Conservation (phyloP, 345 rosid genomes). For the Euphorbia tirucalli region DNA sequence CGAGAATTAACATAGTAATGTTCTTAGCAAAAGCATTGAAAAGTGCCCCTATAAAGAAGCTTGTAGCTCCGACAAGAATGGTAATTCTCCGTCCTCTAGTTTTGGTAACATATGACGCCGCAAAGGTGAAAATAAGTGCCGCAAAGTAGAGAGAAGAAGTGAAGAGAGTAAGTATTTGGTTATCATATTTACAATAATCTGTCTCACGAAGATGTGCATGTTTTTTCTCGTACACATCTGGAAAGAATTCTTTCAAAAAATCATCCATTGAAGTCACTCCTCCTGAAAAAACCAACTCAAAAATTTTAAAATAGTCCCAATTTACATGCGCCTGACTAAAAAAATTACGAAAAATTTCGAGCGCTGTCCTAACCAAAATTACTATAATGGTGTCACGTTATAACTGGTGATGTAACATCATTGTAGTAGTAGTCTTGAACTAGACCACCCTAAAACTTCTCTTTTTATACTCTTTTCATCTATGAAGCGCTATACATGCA, state of each 20-base stretch:
- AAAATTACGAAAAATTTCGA: too few relatives aligned
- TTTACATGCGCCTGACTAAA: too few relatives aligned
- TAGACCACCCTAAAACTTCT: too few relatives aligned
- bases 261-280: constrained; percentile 98
- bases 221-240: constrained; percentile 61
- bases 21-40: constrained; percentile 66
- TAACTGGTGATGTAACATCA: too few relatives aligned
- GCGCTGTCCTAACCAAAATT: too few relatives aligned
- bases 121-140: constrained; percentile 73
- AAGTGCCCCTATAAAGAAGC: constrained; percentile 76
- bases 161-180: constrained; percentile 73
- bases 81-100: constrained; percentile 62
- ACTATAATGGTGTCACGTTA: too few relatives aligned
- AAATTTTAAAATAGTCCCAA: background rate
- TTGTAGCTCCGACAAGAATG: constrained; percentile 66
- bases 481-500: too few relatives aligned
- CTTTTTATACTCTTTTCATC: too few relatives aligned
- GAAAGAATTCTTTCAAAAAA: constrained; percentile 80
- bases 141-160: constrained; percentile 87
- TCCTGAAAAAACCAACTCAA: constrained; percentile 36
- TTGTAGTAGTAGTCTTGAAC: too few relatives aligned
- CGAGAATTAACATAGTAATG: constrained; percentile 62
- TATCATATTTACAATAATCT: constrained; percentile 90
- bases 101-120: constrained; percentile 71
- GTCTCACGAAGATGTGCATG: constrained; percentile 67